Evolutionary conservation across 2,329 filamentous ascomycete genomes (phyloP), one percentile per base, ranked within the genome.

Genomic region (Calonectria pteridis): DNA sequence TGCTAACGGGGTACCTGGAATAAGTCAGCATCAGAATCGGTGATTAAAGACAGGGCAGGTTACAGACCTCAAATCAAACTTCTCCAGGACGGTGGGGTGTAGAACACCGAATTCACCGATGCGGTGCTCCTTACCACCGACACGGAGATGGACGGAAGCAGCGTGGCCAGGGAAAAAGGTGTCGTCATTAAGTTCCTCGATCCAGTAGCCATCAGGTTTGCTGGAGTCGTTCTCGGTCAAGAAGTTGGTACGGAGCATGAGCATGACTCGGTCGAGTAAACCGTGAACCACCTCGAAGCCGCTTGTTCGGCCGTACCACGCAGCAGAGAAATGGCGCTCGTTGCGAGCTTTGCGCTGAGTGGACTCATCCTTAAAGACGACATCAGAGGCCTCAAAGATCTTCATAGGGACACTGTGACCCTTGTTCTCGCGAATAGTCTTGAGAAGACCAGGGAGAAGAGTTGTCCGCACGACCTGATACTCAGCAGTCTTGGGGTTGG

Each of bases 201-300:
- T 97, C 94, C 95, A 98, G 87, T 99, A 99, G 26, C 93, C 93
- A 79, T 95, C 90, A 58, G 91, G 88, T 78, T 92, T 89, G 70
- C 87, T 86, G 75, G 89, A 86, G 82, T 91, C 86, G 77, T 88
- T 85, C 78, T 83, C 89, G 3, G 92, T 94, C 72, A 97, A 86
- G 87, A 98, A 98, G 51, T 92, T 91, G 59, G 92, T 94, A 82
- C 94, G 94, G 74, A 99, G 91, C 96, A 98, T 98, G 74, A 94
- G 88, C 90, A 99, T 93, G 75, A 98, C 87, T 67, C 97, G 93
- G 85, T 99, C 97, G 53, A 99, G 88, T 77, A 99, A 89, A 72
- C 97, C 97, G 86, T 99, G 97, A 4, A 99, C 95, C 76, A 97
- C 89, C 86, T 99, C 97, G 84, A 99, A 99, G 51, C 97, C 97